Evolutionary conservation across 768 basidiomycete genomes (phyloP), one percentile per base, ranked within the genome.

Genomic region (Auricularia sp.): DNA sequence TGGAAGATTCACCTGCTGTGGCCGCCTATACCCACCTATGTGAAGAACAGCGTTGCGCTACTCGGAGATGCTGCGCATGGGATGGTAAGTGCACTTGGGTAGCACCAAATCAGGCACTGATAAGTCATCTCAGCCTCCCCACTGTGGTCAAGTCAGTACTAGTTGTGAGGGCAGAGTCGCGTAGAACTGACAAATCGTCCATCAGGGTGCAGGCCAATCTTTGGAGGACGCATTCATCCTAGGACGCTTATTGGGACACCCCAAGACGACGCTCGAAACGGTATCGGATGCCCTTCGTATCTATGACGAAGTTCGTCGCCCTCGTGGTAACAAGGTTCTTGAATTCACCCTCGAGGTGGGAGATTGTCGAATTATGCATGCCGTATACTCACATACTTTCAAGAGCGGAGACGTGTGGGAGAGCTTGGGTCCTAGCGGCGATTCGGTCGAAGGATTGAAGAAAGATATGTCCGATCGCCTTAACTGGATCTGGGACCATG

Each of bases 221-320:
- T 18, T 51, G 11, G 47, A 73, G 69, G 71, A 72, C 62, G 71
- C 71, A 3, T 71, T 70, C 65, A 67, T 71, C 18, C 67, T 72
- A n/a, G 71, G 69, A 2, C 67, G 68, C 29, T 68, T 70, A 35
- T 67, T 70, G n/a, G 63, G 67, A 13, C 65, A 69, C 64, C 63
- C 64, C 3, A 67, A 63, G 34, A 64, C 65, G 18, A 68, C 63
- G 1, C 63, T 51, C n/a, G 29, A 47, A 10, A 67, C 45, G 33
- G 35, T 71, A 3, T 61, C 67, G 18, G 62, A 45, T 3, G 68
- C 63, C 2, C 67, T 73, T 18, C 62, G 47, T 13, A 45, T 68
- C 18, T 72, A 73, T 59, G 70, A 72, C 39, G 36, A 67, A 37
- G 59, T 70, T 18, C 69, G 69, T 1, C 65, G 73, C 3, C 69